Base-by-base conservation (phyloP, 805 yeast genomes). In the Kluyveromyces lactis region DNA sequence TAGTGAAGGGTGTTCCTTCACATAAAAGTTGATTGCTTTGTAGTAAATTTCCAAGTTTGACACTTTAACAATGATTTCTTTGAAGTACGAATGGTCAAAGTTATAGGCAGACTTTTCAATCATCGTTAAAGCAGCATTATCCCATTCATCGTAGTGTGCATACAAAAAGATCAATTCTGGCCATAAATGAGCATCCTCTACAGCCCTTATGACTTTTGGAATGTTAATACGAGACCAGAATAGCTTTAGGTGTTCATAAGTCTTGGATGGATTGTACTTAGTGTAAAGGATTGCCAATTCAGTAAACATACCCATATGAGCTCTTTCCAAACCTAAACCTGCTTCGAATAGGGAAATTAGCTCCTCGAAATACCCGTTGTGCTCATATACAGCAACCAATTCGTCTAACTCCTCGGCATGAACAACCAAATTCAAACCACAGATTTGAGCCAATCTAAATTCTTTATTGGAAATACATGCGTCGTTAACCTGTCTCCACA, bases 251-350 rank as follows among this genome's bases (percentile, higher is more conserved):
- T 92, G 97, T 66, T 92, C 97, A 86, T 86, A 84, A 40, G 94
- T 84, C 66, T 79, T 82, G 38, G 79, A 84, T 21, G 97, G 95
- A 46, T 78, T 76, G 66, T 89, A 92, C 63, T 89, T 90, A 49
- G 94, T 75, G 68, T 90, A 92, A 51, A 92, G 71, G 35, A 85
- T 73, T 17, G 97, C 95, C 53, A 92, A 73, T 65, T 89, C 97
- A 9, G 98, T 92, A 63, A 92, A 92, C 97, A 92, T 90, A 52
- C 97, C 98, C 98, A 92, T 92, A 61, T 92, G 98, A 28, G 98
- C 98, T 63, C 98, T 84, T 71, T 92, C 98, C 51, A 92, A 73
- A 31, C 95, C 94, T 44, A 92, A 73, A 49, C 97, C 97, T 53
- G 87, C 90, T 66, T 92, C 98, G 55, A 92, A 86, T 55, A 92